Base-by-base conservation (phyloP, 2,329 filamentous ascomycete genomes). In the Exutisphaerella laricina region DNA sequence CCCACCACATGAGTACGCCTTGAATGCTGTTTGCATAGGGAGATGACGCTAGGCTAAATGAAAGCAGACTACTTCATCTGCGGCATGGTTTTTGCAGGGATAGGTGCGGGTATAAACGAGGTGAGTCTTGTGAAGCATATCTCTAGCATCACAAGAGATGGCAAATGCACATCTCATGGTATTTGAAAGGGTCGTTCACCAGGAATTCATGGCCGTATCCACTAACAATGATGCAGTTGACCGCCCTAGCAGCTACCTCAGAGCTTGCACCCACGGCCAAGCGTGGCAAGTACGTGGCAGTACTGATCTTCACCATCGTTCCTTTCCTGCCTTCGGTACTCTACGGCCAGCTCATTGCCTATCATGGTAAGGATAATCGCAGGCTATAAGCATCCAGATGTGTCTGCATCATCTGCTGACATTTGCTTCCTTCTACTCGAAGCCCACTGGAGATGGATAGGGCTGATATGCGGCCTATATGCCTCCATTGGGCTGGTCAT, bases 91-190 rank as follows among this genome's bases (percentile, higher is more conserved):
- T 70, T 85, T 49, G 72, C 80, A 7, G 82, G 82, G 1, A 67
- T 78, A 4, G 82, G 81, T 23, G 80, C 80, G 8, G 82, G 82
- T 10, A 73, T 85, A 47, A 80, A 80, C 51, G 81, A 85, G 60
- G n/a, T n/a, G n/a, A n/a, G n/a, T n/a, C n/a, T n/a, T n/a, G n/a
- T n/a, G n/a, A n/a, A n/a, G n/a, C n/a, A n/a, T n/a, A n/a, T n/a
- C n/a, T n/a, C n/a, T n/a, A n/a, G n/a, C n/a, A n/a, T n/a, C n/a
- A n/a, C n/a, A n/a, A n/a, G n/a, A n/a, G n/a, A n/a, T n/a, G n/a
- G n/a, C n/a, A n/a, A n/a, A n/a, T n/a, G n/a, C n/a, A n/a, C n/a
- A n/a, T n/a, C n/a, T n/a, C n/a, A n/a, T n/a, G n/a, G n/a, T n/a
- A n/a, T n/a, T n/a, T n/a, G n/a, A n/a, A n/a, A n/a, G n/a, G n/a